Conservation (phyloP, 2,329 filamentous ascomycete species). For the Stromatinia cepivora region DNA sequence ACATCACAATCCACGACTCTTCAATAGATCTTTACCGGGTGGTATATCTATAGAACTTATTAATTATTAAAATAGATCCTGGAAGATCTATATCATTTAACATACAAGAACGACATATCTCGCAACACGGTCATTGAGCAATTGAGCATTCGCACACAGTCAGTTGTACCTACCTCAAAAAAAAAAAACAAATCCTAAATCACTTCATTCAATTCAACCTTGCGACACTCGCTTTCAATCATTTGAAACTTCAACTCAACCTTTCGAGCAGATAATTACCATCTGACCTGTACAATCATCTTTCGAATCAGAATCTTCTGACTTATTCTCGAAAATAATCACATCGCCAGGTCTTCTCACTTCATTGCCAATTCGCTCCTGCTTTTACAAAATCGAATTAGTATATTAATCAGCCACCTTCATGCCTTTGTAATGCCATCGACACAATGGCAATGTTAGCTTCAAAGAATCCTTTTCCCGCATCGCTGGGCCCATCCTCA, state of each 20-base stretch:
- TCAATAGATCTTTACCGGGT: slow-evolving; percentile 4
- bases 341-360: background rate
- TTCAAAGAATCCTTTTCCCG: slow-evolving; percentile 69
- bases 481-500: slow-evolving; percentile 52
- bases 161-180: background rate
- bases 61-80: slow-evolving; percentile 19
- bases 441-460: slow-evolving; percentile 72
- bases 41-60: background rate
- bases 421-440: slow-evolving; percentile 34
- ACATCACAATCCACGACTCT: background rate
- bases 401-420: slow-evolving; percentile 20
- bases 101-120: slow-evolving; percentile 4
- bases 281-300: background rate
- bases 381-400: background rate
- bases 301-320: background rate
- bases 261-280: background rate
- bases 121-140: slow-evolving; percentile 13
- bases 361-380: slow-evolving; percentile 10
- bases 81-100: slow-evolving; percentile 18
- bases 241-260: background rate
- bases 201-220: background rate
- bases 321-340: background rate
- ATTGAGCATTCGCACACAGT: slow-evolving; percentile 13
- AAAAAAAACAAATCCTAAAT: background rate
- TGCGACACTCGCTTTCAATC: background rate